Evolutionary conservation across 2,329 filamentous ascomycete species (phyloP).

Genomic region (Phaeosphaeria sp.): DNA sequence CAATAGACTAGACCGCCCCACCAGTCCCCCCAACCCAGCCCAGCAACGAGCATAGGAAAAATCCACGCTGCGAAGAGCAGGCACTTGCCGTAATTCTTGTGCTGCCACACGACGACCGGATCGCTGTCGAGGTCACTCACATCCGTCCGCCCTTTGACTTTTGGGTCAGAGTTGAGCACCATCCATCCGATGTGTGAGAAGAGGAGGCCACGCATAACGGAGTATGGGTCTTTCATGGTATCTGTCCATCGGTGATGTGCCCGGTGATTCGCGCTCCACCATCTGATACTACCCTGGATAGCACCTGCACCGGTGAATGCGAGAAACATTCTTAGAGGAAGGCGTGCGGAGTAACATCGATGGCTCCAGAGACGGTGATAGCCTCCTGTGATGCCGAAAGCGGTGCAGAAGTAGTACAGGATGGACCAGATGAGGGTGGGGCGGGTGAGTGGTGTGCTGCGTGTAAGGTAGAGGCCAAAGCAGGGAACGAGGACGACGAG

Average conservation of each 20-base stretch:
- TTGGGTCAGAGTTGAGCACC: slow-evolving; percentile 58
- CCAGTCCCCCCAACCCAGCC: slow-evolving; percentile 57
- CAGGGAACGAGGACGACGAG: slow-evolving; percentile 80
- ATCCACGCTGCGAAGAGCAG: slow-evolving; percentile 52
- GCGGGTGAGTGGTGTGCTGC: slow-evolving; percentile 75
- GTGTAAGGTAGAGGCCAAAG: slow-evolving; percentile 73
- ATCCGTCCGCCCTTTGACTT: slow-evolving; percentile 56
- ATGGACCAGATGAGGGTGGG: slow-evolving; percentile 77
- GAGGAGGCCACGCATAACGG: slow-evolving; percentile 54
- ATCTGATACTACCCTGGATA: slow-evolving; percentile 56
- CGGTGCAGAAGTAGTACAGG: slow-evolving; percentile 80
- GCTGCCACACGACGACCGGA: slow-evolving; percentile 56
- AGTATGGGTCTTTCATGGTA: slow-evolving; percentile 58
- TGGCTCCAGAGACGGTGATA: slow-evolving; percentile 78
- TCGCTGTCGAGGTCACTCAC: slow-evolving; percentile 59
- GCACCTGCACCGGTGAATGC: slow-evolving; percentile 55
- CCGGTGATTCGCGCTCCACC: slow-evolving; percentile 58
- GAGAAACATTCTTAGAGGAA: slow-evolving; percentile 54
- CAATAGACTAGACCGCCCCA: slow-evolving; percentile 57
- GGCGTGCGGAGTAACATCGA: slow-evolving; percentile 51
- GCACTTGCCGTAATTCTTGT: slow-evolving; percentile 53
- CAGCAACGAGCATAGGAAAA: slow-evolving; percentile 54
- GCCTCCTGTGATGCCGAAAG: slow-evolving; percentile 64
- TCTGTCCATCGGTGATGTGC: slow-evolving; percentile 59
- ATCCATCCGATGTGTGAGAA: slow-evolving; percentile 60